Conservation (phyloP, 805 yeast genomes). For the Sungouiozyma ichnusensis region DNA sequence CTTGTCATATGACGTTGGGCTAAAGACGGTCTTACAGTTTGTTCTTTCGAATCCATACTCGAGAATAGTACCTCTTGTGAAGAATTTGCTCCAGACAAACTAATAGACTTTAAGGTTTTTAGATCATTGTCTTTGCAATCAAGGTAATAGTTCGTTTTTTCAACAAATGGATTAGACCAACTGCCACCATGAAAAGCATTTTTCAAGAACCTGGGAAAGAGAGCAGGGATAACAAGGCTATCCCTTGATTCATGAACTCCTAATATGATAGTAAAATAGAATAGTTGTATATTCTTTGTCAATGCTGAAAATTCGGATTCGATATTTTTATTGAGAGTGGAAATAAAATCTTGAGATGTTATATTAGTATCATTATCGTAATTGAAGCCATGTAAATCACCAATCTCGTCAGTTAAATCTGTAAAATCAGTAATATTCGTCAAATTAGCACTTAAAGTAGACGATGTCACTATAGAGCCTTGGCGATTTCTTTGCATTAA, state of each 20-base stretch:
- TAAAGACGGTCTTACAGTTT: neutral
- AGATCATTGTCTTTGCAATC: neutral
- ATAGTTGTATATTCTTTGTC: constrained; percentile 20
- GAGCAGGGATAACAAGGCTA: constrained; percentile 40
- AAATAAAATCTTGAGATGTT: neutral
- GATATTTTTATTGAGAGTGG: constrained; percentile 7
- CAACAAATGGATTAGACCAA: constrained; percentile 57
- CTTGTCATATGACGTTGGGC: neutral
- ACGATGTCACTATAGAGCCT: neutral
- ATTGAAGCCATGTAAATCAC: constrained; percentile 6
- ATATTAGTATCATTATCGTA: neutral
- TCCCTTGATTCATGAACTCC: constrained; percentile 11
- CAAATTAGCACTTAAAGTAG: neutral
- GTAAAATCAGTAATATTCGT: neutral
- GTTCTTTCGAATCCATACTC: neutral
- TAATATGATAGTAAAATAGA: constrained; percentile 19
- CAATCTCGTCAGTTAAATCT: constrained; percentile 18
- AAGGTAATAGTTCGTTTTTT: neutral
- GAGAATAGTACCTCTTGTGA: neutral
- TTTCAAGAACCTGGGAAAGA: constrained; percentile 59
- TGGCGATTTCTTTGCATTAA: neutral
- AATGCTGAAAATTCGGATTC: constrained; percentile 22
- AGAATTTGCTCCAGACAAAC: neutral
- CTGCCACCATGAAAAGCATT: constrained; percentile 69
- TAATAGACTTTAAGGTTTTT: neutral